phyloP scores from a whole-genome alignment of 148 eudicot species.

The Dianthus caryophyllus region DNA sequence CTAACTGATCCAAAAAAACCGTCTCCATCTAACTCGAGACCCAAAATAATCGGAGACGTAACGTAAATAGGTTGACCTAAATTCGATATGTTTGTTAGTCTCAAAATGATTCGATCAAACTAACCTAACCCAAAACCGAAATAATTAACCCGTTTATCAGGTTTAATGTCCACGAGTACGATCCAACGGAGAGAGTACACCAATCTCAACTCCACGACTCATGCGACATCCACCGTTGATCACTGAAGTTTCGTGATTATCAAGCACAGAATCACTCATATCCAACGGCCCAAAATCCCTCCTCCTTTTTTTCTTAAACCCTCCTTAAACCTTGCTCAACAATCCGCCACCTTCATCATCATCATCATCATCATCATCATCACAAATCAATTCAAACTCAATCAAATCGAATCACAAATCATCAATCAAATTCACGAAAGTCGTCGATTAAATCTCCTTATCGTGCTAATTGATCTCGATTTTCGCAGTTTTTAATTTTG shows the following conservation, averaged over 20 bases:
- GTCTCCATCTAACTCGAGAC: no score
- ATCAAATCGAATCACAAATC: neutral
- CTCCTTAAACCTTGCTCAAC: conserved; percentile 31
- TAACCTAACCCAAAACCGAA: no score
- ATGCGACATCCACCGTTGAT: conserved; percentile 16
- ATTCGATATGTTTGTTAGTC: no score
- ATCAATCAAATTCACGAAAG: neutral
- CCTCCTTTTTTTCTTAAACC: conserved; percentile 26
- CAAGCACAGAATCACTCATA: neutral
- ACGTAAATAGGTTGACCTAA: no score
- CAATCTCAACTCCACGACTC: neutral
- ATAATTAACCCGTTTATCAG: no score
- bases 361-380: neutral
- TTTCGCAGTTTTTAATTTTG: no score
- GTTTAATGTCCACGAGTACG: no score
- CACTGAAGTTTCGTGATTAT: neutral
- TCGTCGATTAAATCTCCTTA: neutral
- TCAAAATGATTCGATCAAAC: no score
- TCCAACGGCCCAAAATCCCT: conserved; percentile 9
- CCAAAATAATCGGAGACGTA: no score
- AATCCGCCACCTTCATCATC: conserved; percentile 5
- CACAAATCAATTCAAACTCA: neutral
- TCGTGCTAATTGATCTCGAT: neutral
- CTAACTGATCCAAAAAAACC: no score
- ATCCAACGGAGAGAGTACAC: no score